Percentiles rank a stretch among this genome's conserved stretches.
phyloP scores from a whole-genome alignment of 768 basidiomycete genomes.

The Lentinula guzmanii region DNA sequence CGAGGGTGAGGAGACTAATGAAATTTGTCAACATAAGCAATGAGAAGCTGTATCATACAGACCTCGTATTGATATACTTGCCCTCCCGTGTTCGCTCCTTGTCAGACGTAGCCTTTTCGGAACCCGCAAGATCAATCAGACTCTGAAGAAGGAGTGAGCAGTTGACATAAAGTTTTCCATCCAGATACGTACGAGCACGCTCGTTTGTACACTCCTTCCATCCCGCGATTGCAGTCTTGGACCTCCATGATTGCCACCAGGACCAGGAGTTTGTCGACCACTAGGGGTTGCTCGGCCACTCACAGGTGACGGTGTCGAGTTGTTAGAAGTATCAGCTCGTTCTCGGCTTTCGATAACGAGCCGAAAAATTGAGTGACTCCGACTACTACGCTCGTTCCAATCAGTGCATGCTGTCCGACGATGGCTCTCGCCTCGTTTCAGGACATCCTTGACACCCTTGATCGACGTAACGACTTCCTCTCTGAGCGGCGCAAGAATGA shows the following conservation, averaged over 20 bases:
- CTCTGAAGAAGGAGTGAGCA: constrained; percentile 40
- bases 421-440: constrained; percentile 81
- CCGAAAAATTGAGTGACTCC: constrained; percentile 92
- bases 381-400: constrained; percentile 94
- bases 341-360: constrained; percentile 88
- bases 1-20: constrained; percentile 79
- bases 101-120: constrained; percentile 92
- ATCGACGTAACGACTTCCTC: constrained; percentile 94
- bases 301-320: constrained; percentile 22
- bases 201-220: constrained; percentile 74
- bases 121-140: constrained; percentile 93
- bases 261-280: constrained; percentile 43
- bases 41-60: constrained; percentile 7
- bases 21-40: neutral
- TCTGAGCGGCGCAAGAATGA: constrained; percentile 68
- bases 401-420: constrained; percentile 94
- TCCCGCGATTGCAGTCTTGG: constrained; percentile 71
- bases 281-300: constrained; percentile 20
- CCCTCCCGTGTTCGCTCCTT: constrained; percentile 96
- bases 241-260: constrained; percentile 32
- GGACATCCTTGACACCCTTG: constrained; percentile 77
- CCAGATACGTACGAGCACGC: constrained; percentile 50
- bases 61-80: constrained; percentile 93
- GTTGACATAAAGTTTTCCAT: constrained; percentile 1
- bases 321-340: constrained; percentile 40